These are phyloP conservation scores for Hysterium pulicare DNA, from an alignment of 2,329 filamentous ascomycete species.

Conservation along the genomic window DNA sequence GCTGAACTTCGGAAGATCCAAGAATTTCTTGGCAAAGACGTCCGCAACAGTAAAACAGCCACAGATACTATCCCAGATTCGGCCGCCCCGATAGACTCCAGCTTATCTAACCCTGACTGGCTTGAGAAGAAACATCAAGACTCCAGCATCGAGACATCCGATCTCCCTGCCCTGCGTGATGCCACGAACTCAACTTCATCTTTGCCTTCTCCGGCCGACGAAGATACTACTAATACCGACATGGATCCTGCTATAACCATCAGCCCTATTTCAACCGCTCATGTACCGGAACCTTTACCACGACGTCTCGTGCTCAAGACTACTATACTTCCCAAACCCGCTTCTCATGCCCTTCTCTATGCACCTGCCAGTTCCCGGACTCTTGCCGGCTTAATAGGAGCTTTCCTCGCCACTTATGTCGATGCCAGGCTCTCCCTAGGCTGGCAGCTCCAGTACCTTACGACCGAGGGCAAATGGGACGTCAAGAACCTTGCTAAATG, in stretches of 20 bases:
- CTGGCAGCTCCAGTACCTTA: constrained; percentile 89
- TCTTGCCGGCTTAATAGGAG: constrained; percentile 75
- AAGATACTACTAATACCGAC: constrained; percentile 16
- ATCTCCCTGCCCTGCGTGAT: constrained; percentile 21
- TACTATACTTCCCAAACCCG: constrained; percentile 69
- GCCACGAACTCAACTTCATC: constrained; percentile 13
- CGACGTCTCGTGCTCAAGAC: constrained; percentile 57
- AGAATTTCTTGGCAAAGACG: constrained; percentile 35
- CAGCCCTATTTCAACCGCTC: constrained; percentile 4
- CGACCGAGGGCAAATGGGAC: constrained; percentile 92
- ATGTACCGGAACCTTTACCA: constrained; percentile 19
- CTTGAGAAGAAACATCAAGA: constrained; percentile 31
- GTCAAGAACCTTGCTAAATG: constrained; percentile 95
- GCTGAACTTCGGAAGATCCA: constrained; percentile 67
- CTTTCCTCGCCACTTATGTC: constrained; percentile 72
- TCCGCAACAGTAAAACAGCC: constrained; percentile 30
- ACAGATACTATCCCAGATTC: constrained; percentile 45
- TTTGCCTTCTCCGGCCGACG: constrained; percentile 15
- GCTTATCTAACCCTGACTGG: constrained; percentile 14
- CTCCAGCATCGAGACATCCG: constrained; percentile 29
- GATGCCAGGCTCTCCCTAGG: constrained; percentile 75
- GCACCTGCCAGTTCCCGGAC: constrained; percentile 70
- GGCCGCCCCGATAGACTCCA: constrained; percentile 47
- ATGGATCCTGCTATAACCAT: constrained; percentile 39
- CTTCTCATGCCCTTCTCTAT: constrained; percentile 81